A percentile compares a stretch with the other conserved stretches of the same genome.
These are phyloP conservation scores for Cadophora malorum DNA, from an alignment of 2,329 filamentous ascomycete species.

Conservation along the genomic window DNA sequence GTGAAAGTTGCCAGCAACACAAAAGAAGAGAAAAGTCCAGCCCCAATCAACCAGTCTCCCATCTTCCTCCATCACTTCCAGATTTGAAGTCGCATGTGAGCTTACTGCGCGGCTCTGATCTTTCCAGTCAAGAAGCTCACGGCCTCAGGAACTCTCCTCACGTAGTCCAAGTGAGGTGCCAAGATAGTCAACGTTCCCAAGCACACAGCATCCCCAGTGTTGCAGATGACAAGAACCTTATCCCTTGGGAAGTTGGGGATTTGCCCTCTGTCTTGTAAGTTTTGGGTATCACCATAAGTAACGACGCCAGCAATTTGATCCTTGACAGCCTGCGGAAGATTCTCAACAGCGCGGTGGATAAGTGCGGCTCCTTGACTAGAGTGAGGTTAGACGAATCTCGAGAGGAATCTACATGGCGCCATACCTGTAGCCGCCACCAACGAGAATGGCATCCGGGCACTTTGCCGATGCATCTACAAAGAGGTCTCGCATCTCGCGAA, in stretches of 20 bases:
- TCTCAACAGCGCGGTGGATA: slow-evolving; percentile 48
- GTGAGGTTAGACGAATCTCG: slow-evolving; percentile 8
- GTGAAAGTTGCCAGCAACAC: slow-evolving; percentile 12
- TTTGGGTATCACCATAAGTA: slow-evolving; percentile 50
- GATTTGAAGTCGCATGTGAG: background rate
- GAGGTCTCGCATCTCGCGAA: slow-evolving; percentile 33
- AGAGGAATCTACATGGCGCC: background rate
- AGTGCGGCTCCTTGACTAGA: slow-evolving; percentile 50
- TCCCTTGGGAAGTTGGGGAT: slow-evolving; percentile 45
- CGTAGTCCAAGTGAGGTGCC: slow-evolving; percentile 49
- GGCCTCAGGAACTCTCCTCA: slow-evolving; percentile 43
- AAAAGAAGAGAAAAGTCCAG: slow-evolving; percentile 5
- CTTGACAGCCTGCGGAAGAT: slow-evolving; percentile 38
- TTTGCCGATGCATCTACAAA: slow-evolving; percentile 43
- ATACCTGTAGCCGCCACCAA: slow-evolving; percentile 46
- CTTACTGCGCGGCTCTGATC: slow-evolving; percentile 11
- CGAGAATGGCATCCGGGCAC: slow-evolving; percentile 46
- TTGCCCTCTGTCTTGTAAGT: slow-evolving; percentile 44
- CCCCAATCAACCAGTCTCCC: background rate
- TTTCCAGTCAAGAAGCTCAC: slow-evolving; percentile 43
- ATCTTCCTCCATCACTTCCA: background rate
- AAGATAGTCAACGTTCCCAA: slow-evolving; percentile 50
- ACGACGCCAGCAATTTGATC: slow-evolving; percentile 47
- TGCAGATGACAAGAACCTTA: slow-evolving; percentile 52
- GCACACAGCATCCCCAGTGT: slow-evolving; percentile 56